Percentiles rank a stretch among this genome's conserved stretches.
These are phyloP conservation scores for Closterium sp. DNA, from an alignment of 139 green algal genomes.

Conservation along the genomic window DNA sequence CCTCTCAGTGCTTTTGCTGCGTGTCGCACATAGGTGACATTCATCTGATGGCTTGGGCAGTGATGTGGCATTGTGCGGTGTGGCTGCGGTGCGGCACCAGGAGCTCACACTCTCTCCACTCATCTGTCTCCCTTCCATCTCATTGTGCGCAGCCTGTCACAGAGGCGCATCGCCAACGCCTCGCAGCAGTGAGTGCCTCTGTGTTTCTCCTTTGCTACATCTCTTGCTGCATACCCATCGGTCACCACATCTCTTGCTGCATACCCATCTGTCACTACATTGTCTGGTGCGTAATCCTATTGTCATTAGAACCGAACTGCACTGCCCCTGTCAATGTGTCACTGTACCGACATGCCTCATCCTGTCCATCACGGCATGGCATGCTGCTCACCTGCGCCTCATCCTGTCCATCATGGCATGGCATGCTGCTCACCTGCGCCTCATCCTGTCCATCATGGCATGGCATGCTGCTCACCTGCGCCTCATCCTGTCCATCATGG, in stretches of 20 bases:
- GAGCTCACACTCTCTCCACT: not conserved
- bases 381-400: not conserved
- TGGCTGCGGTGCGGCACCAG: not conserved
- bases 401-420: not conserved
- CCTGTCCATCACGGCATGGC: not conserved
- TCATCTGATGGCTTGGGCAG: not conserved
- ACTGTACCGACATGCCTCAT: no score
- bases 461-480: not conserved
- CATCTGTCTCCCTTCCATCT: not conserved
- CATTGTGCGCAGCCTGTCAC: not conserved
- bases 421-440: not conserved
- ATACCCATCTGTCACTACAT: not conserved
- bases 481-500: not conserved
- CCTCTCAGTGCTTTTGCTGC: constrained; percentile 4
- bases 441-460: not conserved
- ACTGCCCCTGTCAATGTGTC: no score
- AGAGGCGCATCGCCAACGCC: not conserved
- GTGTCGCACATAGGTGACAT: not conserved
- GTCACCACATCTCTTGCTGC: not conserved
- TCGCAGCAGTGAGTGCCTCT: not conserved
- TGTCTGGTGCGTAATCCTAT: not conserved
- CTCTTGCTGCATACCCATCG: not conserved
- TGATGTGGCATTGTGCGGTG: not conserved
- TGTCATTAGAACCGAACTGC: no score
- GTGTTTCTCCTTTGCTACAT: not conserved